Base-by-base conservation (phyloP, 2,329 filamentous ascomycete species). In the Exophiala bonariae region DNA sequence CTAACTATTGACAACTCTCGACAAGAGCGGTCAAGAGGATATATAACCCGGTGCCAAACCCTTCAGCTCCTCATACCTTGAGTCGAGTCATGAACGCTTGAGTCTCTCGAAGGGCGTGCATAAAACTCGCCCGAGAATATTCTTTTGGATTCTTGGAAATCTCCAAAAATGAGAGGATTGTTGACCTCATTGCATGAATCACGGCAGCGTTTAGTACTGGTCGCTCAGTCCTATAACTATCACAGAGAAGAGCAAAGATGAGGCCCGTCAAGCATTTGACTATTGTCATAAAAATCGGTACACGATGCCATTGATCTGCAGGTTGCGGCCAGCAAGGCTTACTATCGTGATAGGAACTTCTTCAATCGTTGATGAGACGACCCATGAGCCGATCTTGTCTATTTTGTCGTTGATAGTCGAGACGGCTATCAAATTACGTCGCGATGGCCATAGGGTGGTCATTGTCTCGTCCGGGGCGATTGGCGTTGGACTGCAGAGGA, bases 391-490 rank as follows among this genome's bases (percentile, higher is more conserved):
- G 3, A 81, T 96, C 28, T 79, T 99, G 31, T 93, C 91, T 3
- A 95, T 90, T 59, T 76, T 99, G 47, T 91, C 87, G 51, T 76
- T 92, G 50, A 96, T 99, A 57, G 93, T 97, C 56, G 90, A 97
- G 71, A 97, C 93, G 16, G 90, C 89, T 11, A 86, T 92, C 44
- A 87, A 84, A 63, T 77, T 99, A 34, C 84, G 85, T 57, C 86
- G 91, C 68, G 87, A 95, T 82, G 93, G 93, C 40, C 91, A 99
- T 68, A 83, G 85, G 60, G 93, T 99, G 41, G 85, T 99, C 67
- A 87, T 99, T 57, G 95, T 97, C 55, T 99, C 93, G 2, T 99
- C 93, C 0, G 93, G 93, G 50, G 93, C 93, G 66, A 95, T 99
- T 68, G 93, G 92, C 49, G 90, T 99, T 51, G 93, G 91, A 5